Evolutionary conservation across 768 basidiomycete genomes (phyloP).

Genomic region (Kwoniella botswanensis): DNA sequence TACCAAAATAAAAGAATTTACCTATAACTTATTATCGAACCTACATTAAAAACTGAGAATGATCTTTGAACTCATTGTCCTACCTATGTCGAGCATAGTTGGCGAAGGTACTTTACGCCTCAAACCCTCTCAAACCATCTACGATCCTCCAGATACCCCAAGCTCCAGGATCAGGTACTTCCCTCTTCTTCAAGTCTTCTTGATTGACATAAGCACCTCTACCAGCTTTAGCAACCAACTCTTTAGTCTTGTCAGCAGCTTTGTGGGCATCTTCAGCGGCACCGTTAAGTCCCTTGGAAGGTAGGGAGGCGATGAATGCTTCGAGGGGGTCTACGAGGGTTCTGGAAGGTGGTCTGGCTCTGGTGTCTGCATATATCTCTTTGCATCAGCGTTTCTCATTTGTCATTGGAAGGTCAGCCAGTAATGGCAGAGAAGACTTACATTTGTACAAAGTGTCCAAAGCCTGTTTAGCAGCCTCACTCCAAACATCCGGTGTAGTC

Average conservation of each 20-base stretch:
- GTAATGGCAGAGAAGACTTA: constrained; percentile 21
- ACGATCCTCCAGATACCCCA: constrained; percentile 70
- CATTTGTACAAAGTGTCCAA: constrained; percentile 51
- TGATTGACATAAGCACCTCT: constrained; percentile 78
- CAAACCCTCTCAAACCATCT: constrained; percentile 47
- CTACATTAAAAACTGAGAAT: too few species aligned
- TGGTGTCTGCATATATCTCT: constrained; percentile 64
- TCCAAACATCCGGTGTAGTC: constrained; percentile 68
- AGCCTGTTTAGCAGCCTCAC: constrained; percentile 63
- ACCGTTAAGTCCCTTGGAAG: constrained; percentile 57
- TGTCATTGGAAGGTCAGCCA: background rate
- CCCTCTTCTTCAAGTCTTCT: constrained; percentile 63
- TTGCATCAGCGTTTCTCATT: too few species aligned
- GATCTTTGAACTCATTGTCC: too few species aligned
- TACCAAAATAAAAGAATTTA: background rate
- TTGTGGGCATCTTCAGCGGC: constrained; percentile 69
- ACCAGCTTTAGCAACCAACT: constrained; percentile 82
- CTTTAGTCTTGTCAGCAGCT: constrained; percentile 75
- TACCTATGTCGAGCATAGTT: too few species aligned
- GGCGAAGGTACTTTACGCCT: constrained; percentile 17
- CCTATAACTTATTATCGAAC: background rate
- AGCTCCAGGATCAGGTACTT: constrained; percentile 85
- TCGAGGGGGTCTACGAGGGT: constrained; percentile 90
- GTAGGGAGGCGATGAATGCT: constrained; percentile 69
- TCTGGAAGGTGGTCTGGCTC: constrained; percentile 84